phyloP scores from a whole-genome alignment of 164 flowering plant species.

The Cinnamomum micranthum region DNA sequence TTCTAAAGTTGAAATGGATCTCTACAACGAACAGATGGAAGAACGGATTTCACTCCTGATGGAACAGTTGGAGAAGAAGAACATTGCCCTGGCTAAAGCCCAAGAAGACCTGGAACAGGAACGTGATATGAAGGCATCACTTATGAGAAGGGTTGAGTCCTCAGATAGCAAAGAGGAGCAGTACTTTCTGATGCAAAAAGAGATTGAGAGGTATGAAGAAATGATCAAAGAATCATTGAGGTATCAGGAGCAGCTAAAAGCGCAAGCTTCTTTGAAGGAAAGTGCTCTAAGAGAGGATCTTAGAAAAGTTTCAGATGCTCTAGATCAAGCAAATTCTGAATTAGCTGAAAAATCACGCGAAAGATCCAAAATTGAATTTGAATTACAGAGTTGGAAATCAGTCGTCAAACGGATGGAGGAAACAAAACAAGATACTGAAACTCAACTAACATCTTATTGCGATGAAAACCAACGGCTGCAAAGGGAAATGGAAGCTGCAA shows the following conservation, averaged over 20 bases:
- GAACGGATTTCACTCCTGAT: constrained; percentile 17
- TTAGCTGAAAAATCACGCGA: constrained; percentile 25
- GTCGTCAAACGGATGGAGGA: constrained; percentile 14
- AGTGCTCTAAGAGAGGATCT: constrained; percentile 22
- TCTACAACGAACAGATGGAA: constrained; percentile 8
- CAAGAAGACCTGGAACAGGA: constrained; percentile 20
- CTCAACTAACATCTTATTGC: constrained; percentile 13
- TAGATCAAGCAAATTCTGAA: constrained; percentile 25
- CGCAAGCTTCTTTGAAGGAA: constrained; percentile 25
- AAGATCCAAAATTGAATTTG: constrained; percentile 17
- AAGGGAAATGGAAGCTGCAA: constrained; percentile 37
- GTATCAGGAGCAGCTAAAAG: constrained; percentile 23
- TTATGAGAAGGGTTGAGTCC: constrained; percentile 21
- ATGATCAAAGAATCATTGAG: constrained; percentile 30
- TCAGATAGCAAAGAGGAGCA: constrained; percentile 19
- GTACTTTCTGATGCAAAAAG: constrained; percentile 18
- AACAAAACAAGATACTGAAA: constrained; percentile 5
- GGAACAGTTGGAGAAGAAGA: constrained; percentile 26
- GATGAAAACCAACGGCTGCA: constrained; percentile 23
- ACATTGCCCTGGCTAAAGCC: constrained; percentile 18
- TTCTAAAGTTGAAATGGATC: constrained; percentile 12
- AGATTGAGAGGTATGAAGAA: constrained; percentile 21
- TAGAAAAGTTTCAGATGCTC: constrained; percentile 22
- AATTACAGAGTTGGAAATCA: constrained; percentile 29
- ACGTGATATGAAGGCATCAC: constrained; percentile 8